Base-by-base conservation (phyloP, 352 stramenopile species). In the Blastocystis hominis region DNA sequence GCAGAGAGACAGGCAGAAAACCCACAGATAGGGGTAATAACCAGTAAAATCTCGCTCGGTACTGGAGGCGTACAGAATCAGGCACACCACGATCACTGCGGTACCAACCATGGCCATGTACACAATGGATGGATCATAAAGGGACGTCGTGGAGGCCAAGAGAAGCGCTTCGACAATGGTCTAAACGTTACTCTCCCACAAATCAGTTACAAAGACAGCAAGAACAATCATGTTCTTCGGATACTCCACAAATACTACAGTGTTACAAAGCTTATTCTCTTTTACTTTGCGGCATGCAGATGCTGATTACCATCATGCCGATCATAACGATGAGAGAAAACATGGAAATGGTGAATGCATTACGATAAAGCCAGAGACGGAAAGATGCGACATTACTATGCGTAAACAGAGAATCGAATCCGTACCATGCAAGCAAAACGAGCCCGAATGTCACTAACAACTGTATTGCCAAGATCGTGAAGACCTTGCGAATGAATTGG, bases 401-500 rank as follows among this genome's bases (percentile, higher is more conserved):
- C 17, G 30, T n/a, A 46, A 75, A 34, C 24, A 75, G n/a, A 42
- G 20, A 44, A 44, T 44, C 3, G 42, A 75, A 42, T 47, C 24
- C 50, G 10, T 44, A 75, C 63, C 63, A 75, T 47, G 63, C 38
- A 42, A 47, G 36, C 9, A 40, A 42, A 47, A 75, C 38, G 46
- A 40, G 36, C 30, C 63, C 38, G 6, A 75, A 75, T 7, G 63
- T 75, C n/a, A 75, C 38, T 30, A 75, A 20, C 63, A 75, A 75
- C 38, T 75, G 63, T 42, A 75, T 75, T 47, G 63, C 38, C 46
- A 75, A 75, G 4, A 75, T 20, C 0, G 63, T 75, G 63, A 53
- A 75, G 20, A 75, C 63, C 24, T 75, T 75, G 38, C 63, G 63
- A 75, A 75, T 47, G 63, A 75, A 75, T 47, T 75, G 63, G 42